These are phyloP conservation scores for Yamadazyma ubonensis DNA, from an alignment of 805 yeast genomes.

Conservation along the genomic window DNA sequence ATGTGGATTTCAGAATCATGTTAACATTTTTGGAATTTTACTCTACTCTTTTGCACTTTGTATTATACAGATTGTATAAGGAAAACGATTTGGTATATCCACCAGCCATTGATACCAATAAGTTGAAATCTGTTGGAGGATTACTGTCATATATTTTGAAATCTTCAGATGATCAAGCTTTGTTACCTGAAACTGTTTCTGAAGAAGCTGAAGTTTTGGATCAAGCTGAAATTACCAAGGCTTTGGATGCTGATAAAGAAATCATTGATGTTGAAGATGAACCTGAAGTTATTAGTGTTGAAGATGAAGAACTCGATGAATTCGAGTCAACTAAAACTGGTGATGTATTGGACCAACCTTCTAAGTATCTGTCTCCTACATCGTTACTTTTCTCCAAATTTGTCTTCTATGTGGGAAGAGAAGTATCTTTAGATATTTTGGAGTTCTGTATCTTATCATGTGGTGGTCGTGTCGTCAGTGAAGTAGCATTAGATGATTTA, in stretches of 20 bases:
- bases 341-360: conserved; percentile 71
- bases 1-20: conserved; percentile 96
- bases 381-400: conserved; percentile 69
- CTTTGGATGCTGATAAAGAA: conserved; percentile 48
- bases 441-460: conserved; percentile 84
- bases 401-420: conserved; percentile 88
- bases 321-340: conserved; percentile 65
- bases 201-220: conserved; percentile 33
- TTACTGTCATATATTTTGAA: conserved; percentile 79
- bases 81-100: conserved; percentile 89
- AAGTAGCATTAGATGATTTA: conserved; percentile 80
- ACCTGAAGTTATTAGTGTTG: conserved; percentile 19
- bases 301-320: conserved; percentile 54
- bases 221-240: conserved; percentile 43
- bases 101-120: conserved; percentile 72
- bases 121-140: conserved; percentile 87
- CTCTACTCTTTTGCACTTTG: conserved; percentile 87
- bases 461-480: conserved; percentile 85
- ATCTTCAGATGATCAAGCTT: conserved; percentile 35
- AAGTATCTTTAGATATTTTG: conserved; percentile 87
- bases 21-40: conserved; percentile 94
- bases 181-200: conserved; percentile 33
- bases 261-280: conserved; percentile 18
- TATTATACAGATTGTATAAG: conserved; percentile 77
- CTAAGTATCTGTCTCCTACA: conserved; percentile 51